Percentiles rank a stretch among this genome's conserved stretches.
Evolutionary conservation across 306 rosid genomes (phyloP).

Genomic region (Potentilla sterilis): DNA sequence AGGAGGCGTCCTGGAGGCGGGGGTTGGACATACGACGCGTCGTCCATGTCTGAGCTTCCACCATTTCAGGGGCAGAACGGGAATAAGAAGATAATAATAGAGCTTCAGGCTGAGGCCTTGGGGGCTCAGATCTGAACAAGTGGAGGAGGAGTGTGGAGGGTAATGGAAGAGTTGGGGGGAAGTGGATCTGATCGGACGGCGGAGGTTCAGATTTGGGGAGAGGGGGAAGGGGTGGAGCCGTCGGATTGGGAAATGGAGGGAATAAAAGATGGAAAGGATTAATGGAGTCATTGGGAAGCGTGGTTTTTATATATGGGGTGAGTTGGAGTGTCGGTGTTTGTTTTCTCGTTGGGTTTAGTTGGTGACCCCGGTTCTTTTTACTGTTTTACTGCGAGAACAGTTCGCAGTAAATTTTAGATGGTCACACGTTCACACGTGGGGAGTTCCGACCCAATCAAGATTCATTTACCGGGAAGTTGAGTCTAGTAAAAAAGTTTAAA

Average conservation of each 20-base stretch:
- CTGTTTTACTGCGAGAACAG: neutral
- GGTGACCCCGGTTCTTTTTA: neutral
- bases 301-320: neutral
- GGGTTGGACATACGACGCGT: conserved; percentile 93
- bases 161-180: neutral
- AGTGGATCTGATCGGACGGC: conserved; percentile 29
- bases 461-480: no score
- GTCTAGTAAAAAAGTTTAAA: no score
- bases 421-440: neutral
- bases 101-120: neutral
- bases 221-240: neutral
- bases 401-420: neutral
- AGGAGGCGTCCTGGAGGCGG: conserved; percentile 25
- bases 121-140: conserved; percentile 33
- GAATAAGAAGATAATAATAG: neutral
- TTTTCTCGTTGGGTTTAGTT: neutral
- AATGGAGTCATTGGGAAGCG: conserved; percentile 20
- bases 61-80: conserved; percentile 42
- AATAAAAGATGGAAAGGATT: neutral
- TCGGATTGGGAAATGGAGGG: conserved; percentile 24
- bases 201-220: conserved; percentile 28
- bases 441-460: no score
- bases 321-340: conserved; percentile 37
- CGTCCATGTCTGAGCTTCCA: conserved; percentile 90
- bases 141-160: neutral